Evolutionary conservation across 1,284 basidiomycete genomes (phyloP).

Genomic region (Flammula alnicola): DNA sequence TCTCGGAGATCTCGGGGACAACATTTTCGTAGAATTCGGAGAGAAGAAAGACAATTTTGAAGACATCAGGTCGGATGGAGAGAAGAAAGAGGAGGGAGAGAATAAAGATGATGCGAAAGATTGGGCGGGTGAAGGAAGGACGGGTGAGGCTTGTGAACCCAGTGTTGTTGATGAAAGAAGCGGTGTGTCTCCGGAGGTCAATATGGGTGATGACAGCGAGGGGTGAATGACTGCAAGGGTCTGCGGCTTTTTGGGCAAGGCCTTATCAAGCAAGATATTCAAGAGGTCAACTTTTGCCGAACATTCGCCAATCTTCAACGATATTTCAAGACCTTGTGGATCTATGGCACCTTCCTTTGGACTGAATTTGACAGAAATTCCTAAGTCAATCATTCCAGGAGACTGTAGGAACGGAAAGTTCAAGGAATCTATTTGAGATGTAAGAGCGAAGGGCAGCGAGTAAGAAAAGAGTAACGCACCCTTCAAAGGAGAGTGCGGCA

Average conservation of each 20-base stretch:
- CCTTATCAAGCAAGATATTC: conserved; percentile 39
- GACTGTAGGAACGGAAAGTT: conserved; percentile 28
- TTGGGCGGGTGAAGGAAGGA: conserved; percentile 25
- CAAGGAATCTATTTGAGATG: conserved; percentile 9
- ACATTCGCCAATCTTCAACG: conserved; percentile 51
- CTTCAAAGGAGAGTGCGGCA: conserved; percentile 29
- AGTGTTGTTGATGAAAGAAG: conserved; percentile 21
- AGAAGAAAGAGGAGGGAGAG: conserved; percentile 27
- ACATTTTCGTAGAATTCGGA: conserved; percentile 20
- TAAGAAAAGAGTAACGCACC: conserved; percentile 31
- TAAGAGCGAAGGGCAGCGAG: conserved; percentile 3
- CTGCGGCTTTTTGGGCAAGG: conserved; percentile 28
- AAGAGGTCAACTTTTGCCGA: conserved; percentile 54
- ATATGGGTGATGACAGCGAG: conserved; percentile 18
- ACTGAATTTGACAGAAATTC: conserved; percentile 57
- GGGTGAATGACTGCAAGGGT: conserved; percentile 13
- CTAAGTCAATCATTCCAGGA: conserved; percentile 50
- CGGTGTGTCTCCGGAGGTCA: conserved; percentile 17
- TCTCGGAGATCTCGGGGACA: conserved; percentile 26
- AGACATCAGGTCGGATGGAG: conserved; percentile 28
- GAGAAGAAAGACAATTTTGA: conserved; percentile 32
- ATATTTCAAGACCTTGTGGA: conserved; percentile 54
- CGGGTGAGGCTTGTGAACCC: conserved; percentile 16
- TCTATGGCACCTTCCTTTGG: conserved; percentile 60
- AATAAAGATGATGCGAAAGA: conserved; percentile 32